phyloP scores from a whole-genome alignment of 2,329 filamentous ascomycete genomes.

The Sclerotinia nivalis region DNA sequence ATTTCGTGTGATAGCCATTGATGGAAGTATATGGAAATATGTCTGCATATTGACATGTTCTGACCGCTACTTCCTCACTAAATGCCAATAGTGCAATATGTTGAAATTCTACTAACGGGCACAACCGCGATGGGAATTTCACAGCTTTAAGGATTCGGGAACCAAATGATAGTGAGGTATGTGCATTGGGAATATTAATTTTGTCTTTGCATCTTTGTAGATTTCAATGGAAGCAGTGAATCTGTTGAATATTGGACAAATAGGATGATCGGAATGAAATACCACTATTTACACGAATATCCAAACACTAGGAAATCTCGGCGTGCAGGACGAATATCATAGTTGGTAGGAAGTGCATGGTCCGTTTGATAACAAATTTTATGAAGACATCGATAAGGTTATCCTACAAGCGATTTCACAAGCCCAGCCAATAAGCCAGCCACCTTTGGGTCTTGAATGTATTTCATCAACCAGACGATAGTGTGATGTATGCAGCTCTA shows the following conservation, averaged over 20 bases:
- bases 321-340: neutral
- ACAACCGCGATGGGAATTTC: neutral
- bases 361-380: neutral
- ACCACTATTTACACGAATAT: neutral
- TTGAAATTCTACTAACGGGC: neutral
- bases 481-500: no score
- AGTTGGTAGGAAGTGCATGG: neutral
- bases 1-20: no score
- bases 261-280: neutral
- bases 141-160: neutral
- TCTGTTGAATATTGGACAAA: no score
- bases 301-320: neutral
- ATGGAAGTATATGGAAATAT: neutral
- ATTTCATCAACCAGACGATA: neutral
- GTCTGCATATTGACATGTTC: neutral
- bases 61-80: constrained; percentile 5
- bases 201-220: neutral
- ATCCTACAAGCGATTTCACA: neutral
- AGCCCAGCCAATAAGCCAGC: neutral
- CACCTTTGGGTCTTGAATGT: neutral
- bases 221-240: neutral
- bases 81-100: neutral
- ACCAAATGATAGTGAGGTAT: neutral
- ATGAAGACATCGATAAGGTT: neutral
- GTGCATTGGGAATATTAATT: neutral